Evolutionary conservation across 2,329 filamentous ascomycete genomes (phyloP), one percentile per base, ranked within the genome.

Genomic region (Talaromyces sp.): DNA sequence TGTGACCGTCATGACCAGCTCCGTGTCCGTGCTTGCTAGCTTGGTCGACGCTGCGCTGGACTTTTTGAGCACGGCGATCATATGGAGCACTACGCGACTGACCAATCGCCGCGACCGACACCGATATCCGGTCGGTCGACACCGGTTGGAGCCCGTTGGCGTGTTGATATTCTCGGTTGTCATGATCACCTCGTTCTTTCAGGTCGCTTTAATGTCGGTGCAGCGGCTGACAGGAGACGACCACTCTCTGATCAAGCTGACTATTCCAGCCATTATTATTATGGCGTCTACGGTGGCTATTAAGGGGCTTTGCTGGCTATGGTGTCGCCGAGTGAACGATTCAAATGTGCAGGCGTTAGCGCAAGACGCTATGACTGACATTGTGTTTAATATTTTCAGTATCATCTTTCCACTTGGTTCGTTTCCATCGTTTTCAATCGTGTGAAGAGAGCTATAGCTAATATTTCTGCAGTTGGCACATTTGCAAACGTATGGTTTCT

Each of bases 331-430:
- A 35, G 89, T 96, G 65, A 90, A 86, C 66, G 96, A 95, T 72
- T 92, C 89, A 2, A 91, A 88, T 63, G 91, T 96, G 4, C 90
- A 92, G 71, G 91, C 91, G 1, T 78, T 96, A 65, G 85, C 85
- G 0, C 84, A 87, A 66, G 85, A 88, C 64, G 85, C 85, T 12
- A 80, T 85, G 74, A 88, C 90, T 0, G 90, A 96, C 69, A 89
- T 96, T 29, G 86, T 96, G 32, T 96, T 96, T 83, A 96, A 96
- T 75, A 85, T 85, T 0, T 93, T 94, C 68, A 92, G 89, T 64
- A 94, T 96, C 69, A 81, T 94, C 26, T 96, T 96, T 70, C 92
- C 92, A 1, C 84, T 95, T 9, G 81, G 72, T 74, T 64, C 62
- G 68, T 60, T 29, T 31, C 24, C 3, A 21, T 3, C 10, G 10